Base-by-base conservation (phyloP, 768 basidiomycete genomes). In the Pholiota conissans region DNA sequence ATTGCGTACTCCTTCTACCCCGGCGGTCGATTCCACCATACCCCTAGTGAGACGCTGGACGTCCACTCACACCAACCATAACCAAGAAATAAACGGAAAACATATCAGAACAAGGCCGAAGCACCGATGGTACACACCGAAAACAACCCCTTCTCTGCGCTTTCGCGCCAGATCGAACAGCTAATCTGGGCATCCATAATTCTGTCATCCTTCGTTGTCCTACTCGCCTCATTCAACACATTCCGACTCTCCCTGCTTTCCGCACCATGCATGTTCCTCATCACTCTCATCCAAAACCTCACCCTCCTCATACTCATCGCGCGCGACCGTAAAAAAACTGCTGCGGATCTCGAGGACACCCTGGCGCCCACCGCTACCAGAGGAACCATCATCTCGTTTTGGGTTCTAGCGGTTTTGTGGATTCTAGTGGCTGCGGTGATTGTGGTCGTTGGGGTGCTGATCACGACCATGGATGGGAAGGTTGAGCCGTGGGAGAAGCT, bases 401-500 rank as follows among this genome's bases (percentile, higher is more conserved):
- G 65, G 60, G 18, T 61, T 1, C 59, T 68, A 2, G 58, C 57
- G 6, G 61, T 45, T 7, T 47, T 68, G n/a, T 68, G 67, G 67
- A 6, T 55, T 16, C 26, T 66, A 5, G 53, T 49, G 6, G 60
- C 63, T 20, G 26, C 61, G 9, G 46, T 64, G 18, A 62, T 68
- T 22, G 59, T 64, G 20, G 54, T 66, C 10, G 55, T 64, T 8
- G 60, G 61, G 32, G 63, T 61, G 40, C 37, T 65, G 20, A 56
- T 68, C 9, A 54, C 63, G 55, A 26, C 60, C 10, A 48, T 37
- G 39, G 55, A 59, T 10, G 30, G 13, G 30, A 34, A 49, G 30
- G 57, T 63, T 16, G 67, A 68, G 46, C 61, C 40, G 16, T 68
- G 63, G 65, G 65, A 65, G 55, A 59, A 60, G 48, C 46, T 65